Base-by-base conservation (phyloP, 2,329 filamentous ascomycete species). In the Alternaria rosae region DNA sequence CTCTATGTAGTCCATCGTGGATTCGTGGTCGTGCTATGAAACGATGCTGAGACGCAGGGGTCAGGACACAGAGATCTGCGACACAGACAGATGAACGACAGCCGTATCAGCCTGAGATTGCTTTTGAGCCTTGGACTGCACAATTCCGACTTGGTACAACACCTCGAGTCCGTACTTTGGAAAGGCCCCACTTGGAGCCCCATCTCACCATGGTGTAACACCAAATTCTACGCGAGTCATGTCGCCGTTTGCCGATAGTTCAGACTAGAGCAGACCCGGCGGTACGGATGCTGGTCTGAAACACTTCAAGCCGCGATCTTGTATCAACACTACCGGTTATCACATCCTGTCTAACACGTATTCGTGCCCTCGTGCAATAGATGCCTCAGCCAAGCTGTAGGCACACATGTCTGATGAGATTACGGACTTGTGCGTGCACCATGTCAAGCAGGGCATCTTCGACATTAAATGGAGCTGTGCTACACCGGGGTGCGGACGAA, bases 11-110 rank as follows among this genome's bases (percentile, higher is more conserved):
- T 57, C 30, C 43, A 64, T 55, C 62, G 63, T 53, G 65, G 62
- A 61, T 60, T 55, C 62, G 63, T 47, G 64, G 62, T 61, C 62
- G 32, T 51, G 55, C 52, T 59, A 52, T 76, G 75, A 77, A 78
- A 78, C 75, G 50, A 50, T 66, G 30, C 65, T 78, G 75, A 75
- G 68, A 77, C 76, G 72, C 54, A 70, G 66, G 64, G 65, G 61
- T 60, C 59, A 56, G 57, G 66, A 56, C 66, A 64, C 57, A 59
- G 54, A 55, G 59, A 32, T 54, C 68, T 72, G 70, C 66, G 66
- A 74, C 71, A 45, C 35, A 57, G 63, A 65, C 48, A 59, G 53
- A 43, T 50, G 57, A 62, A 62, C 57, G 59, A 65, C 63, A 68
- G 67, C 66, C 54, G 65, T 57, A 35, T 52, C 47, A 62, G 50